phyloP scores from a whole-genome alignment of 257 asterid species.

The Euphrasia confusa region DNA sequence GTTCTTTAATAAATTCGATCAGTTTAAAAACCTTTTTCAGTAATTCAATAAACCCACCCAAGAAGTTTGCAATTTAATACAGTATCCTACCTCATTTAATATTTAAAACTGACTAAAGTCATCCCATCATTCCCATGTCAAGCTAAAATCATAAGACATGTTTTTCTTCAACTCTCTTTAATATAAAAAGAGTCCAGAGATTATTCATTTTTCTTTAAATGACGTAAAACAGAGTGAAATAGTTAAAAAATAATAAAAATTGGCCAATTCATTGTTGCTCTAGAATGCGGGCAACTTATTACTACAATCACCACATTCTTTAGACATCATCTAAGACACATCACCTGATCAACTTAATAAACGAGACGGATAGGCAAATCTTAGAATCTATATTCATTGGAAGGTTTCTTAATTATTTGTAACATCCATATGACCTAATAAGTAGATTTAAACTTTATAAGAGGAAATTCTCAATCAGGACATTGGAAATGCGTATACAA shows the following conservation, averaged over 20 bases:
- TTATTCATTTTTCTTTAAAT: not conserved
- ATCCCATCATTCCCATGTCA: not conserved
- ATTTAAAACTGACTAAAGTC: too few species aligned
- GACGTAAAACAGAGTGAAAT: not conserved
- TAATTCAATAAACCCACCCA: too few species aligned
- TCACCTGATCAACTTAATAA: not conserved
- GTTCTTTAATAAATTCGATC: too few species aligned
- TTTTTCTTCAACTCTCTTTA: not conserved
- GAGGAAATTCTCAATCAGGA: conserved; percentile 2
- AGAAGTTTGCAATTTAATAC: too few species aligned
- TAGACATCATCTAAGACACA: not conserved
- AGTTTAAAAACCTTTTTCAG: too few species aligned
- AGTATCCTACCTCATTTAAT: too few species aligned
- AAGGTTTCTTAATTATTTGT: too few species aligned
- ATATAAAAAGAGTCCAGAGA: not conserved
- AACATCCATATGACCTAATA: too few species aligned
- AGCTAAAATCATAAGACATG: conserved; percentile 1
- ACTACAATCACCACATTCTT: not conserved
- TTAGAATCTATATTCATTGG: too few species aligned
- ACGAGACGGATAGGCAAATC: too few species aligned
- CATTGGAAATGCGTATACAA: not conserved
- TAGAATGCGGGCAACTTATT: not conserved
- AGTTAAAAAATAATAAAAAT: not conserved
- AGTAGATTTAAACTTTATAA: too few species aligned
- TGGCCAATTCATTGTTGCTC: not conserved